These are phyloP conservation scores for Aspergillus amoenus DNA, from an alignment of 2,329 filamentous ascomycete species.

Conservation along the genomic window DNA sequence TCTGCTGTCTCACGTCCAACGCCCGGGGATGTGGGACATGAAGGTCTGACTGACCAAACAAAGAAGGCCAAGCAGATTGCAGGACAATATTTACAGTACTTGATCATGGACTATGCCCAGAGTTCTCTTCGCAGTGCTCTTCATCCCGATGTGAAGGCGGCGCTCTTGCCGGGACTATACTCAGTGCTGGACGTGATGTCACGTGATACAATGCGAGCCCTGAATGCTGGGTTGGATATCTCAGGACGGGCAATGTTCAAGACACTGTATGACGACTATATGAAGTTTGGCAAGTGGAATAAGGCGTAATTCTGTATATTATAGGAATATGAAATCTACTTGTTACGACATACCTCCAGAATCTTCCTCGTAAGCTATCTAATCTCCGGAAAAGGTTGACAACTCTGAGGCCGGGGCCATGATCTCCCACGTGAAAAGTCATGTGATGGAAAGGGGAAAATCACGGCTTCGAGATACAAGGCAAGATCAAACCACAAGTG, in stretches of 20 bases:
- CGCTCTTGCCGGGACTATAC: slow-evolving; percentile 53
- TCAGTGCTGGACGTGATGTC: slow-evolving; percentile 55
- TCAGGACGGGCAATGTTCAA: slow-evolving; percentile 55
- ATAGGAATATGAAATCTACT: neutral
- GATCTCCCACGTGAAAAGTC: neutral
- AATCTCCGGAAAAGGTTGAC: too few species aligned
- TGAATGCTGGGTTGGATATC: slow-evolving; percentile 54
- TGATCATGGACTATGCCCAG: slow-evolving; percentile 58
- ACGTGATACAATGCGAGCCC: slow-evolving; percentile 48
- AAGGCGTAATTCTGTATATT: slow-evolving; percentile 32
- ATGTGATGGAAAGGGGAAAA: neutral
- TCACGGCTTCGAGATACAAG: neutral
- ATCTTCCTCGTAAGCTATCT: neutral
- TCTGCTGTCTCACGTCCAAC: slow-evolving; percentile 49
- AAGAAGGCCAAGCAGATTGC: slow-evolving; percentile 59
- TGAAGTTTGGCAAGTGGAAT: slow-evolving; percentile 49
- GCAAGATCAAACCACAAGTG: neutral
- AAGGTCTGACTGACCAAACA: slow-evolving; percentile 57
- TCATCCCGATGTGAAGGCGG: slow-evolving; percentile 53
- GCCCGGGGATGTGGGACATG: slow-evolving; percentile 35
- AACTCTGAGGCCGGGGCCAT: too few species aligned
- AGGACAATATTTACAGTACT: slow-evolving; percentile 57
- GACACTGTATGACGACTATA: slow-evolving; percentile 54
- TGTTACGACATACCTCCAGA: neutral
- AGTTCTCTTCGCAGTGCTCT: slow-evolving; percentile 53